phyloP scores from a whole-genome alignment of 2,329 filamentous ascomycete species.

The Cercospora sp. region DNA sequence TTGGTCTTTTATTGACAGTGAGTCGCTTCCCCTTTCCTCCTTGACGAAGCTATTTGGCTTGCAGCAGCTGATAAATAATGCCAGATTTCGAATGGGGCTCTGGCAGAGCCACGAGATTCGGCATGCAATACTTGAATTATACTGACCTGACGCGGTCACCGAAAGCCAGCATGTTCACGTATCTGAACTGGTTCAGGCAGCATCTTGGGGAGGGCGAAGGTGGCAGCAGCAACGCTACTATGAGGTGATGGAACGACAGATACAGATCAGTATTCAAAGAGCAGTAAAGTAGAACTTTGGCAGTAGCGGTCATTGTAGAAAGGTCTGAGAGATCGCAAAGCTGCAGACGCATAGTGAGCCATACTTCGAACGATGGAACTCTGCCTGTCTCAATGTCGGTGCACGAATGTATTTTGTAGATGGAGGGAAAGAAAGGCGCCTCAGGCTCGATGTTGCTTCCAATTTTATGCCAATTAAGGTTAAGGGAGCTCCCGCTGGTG shows the following conservation, averaged over 20 bases:
- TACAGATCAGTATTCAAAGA: neutral
- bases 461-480: neutral
- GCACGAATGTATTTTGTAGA: neutral
- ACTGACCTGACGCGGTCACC: constrained; percentile 38
- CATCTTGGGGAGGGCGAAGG: constrained; percentile 8
- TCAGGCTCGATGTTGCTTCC: neutral
- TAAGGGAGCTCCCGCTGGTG: neutral
- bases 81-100: constrained; percentile 37
- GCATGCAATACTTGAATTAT: constrained; percentile 43
- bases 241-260: neutral
- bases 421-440: neutral
- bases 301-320: no score
- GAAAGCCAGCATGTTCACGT: constrained; percentile 44
- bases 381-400: neutral
- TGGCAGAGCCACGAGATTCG: constrained; percentile 41
- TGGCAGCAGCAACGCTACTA: neutral
- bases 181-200: constrained; percentile 39
- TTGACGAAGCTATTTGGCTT: neutral
- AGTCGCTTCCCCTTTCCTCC: neutral
- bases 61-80: neutral
- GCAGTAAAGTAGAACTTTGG: neutral
- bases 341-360: neutral
- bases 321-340: neutral
- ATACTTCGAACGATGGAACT: neutral
- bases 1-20: constrained; percentile 43